These are phyloP conservation scores for Incumbomyces delicatus DNA, from an alignment of 2,329 filamentous ascomycete species.

Conservation along the genomic window DNA sequence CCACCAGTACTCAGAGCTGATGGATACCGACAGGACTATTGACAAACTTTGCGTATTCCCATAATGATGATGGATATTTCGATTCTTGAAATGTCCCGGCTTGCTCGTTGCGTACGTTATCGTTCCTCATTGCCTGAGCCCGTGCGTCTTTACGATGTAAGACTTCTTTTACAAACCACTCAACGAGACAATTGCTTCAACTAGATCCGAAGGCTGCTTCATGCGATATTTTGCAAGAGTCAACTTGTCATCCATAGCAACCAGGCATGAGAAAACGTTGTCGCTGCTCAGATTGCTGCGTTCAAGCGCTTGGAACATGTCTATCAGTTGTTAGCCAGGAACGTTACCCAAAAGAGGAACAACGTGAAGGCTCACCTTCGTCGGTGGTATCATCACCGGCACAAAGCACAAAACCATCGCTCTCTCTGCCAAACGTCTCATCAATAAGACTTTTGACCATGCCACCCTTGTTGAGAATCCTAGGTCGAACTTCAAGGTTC, in stretches of 20 bases:
- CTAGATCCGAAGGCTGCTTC: constrained; percentile 74
- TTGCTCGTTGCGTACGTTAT: too few relatives aligned
- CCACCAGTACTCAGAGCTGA: too few relatives aligned
- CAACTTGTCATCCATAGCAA: constrained; percentile 84
- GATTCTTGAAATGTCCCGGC: too few relatives aligned
- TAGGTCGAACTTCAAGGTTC: constrained; percentile 92
- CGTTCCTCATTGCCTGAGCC: too few relatives aligned
- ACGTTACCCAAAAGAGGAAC: background rate
- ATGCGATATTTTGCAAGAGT: constrained; percentile 86
- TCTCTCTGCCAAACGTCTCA: constrained; percentile 43
- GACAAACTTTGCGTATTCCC: too few relatives aligned
- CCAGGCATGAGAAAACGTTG: constrained; percentile 80
- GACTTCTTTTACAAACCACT: background rate
- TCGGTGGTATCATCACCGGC: constrained; percentile 94
- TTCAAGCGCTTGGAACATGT: constrained; percentile 73
- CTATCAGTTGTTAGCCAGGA: constrained; percentile 29
- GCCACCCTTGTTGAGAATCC: constrained; percentile 95
- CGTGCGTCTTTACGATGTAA: too few relatives aligned
- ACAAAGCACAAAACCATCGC: constrained; percentile 80
- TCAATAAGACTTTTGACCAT: constrained; percentile 76
- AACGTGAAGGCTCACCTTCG: constrained; percentile 55
- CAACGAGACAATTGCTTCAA: background rate
- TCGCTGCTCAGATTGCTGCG: constrained; percentile 47
- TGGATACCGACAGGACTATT: too few relatives aligned
- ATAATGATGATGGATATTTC: too few relatives aligned